A percentile compares a stretch with the other conserved stretches of the same genome.
Conservation (phyloP, 129 eudicot species). For the Kitagawia praeruptora region DNA sequence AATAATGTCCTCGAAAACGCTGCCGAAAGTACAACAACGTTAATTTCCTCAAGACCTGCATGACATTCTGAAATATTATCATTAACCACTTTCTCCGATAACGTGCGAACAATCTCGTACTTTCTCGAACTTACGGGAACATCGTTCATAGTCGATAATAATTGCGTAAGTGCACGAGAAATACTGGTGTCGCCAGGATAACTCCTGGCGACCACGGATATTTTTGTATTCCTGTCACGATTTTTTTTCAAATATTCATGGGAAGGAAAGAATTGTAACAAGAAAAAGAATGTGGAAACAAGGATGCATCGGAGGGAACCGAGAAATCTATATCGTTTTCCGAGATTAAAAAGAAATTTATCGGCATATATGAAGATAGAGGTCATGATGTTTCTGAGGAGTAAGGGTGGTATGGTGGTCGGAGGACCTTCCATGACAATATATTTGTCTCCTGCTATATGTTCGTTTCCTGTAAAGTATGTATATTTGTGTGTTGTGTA, state of each 20-base stretch:
- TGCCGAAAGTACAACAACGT: conserved; percentile 42
- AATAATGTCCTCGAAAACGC: conserved; percentile 52
- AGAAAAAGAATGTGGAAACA: conserved; percentile 33
- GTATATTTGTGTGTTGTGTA: not conserved
- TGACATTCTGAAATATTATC: conserved; percentile 44
- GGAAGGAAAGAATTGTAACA: conserved; percentile 30
- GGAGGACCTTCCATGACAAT: conserved; percentile 23
- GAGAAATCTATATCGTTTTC: conserved; percentile 32
- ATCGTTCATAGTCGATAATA: conserved; percentile 46
- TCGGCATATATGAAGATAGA: conserved; percentile 38
- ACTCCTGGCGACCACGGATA: not conserved
- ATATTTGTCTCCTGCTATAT: not conserved
- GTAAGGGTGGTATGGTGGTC: conserved; percentile 37
- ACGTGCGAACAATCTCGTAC: conserved; percentile 56
- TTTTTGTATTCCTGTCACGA: not conserved
- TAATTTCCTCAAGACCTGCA: conserved; percentile 38
- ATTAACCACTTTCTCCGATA: conserved; percentile 56
- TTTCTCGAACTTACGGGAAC: conserved; percentile 74
- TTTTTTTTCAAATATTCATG: not conserved
- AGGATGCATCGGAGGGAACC: conserved; percentile 33
- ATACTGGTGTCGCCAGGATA: conserved; percentile 37
- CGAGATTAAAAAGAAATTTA: conserved; percentile 30
- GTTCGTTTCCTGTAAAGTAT: not conserved
- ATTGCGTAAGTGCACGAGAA: conserved; percentile 58
- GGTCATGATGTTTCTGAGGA: conserved; percentile 36